These are phyloP conservation scores for Daldinia concentrica DNA, from an alignment of 495 filamentous ascomycete genomes.

Conservation along the genomic window DNA sequence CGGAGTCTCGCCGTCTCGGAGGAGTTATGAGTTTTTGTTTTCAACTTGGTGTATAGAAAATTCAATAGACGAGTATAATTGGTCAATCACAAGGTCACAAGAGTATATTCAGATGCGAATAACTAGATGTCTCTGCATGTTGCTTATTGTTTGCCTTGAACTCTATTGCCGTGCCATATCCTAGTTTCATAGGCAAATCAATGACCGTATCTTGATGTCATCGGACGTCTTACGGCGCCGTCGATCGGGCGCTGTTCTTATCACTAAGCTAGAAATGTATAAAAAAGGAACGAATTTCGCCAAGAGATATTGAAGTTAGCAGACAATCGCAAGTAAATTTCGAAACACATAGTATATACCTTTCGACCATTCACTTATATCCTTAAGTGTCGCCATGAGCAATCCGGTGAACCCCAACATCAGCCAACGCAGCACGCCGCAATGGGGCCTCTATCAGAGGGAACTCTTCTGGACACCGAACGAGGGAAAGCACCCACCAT, in stretches of 20 bases:
- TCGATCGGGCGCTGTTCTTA: constrained; percentile 12
- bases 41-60: constrained; percentile 1
- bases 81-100: constrained; percentile 3
- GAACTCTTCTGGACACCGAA: constrained; percentile 70
- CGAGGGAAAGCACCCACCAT: constrained; percentile 62
- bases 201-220: constrained; percentile 32
- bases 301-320: neutral
- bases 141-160: constrained; percentile 25
- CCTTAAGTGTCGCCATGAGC: constrained; percentile 49
- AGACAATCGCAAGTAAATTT: neutral
- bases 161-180: constrained; percentile 29
- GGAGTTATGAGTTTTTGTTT: constrained; percentile 2
- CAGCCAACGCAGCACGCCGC: constrained; percentile 63
- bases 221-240: constrained; percentile 11
- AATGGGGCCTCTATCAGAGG: constrained; percentile 69
- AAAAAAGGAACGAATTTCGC: neutral
- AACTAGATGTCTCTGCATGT: neutral
- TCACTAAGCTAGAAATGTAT: neutral
- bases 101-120: neutral
- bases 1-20: constrained; percentile 35
- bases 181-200: constrained; percentile 5
- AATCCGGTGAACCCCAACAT: constrained; percentile 68
- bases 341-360: neutral
- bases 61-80: constrained; percentile 12
- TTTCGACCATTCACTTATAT: neutral